A percentile compares a stretch with the other conserved stretches of the same genome.
phyloP scores from a whole-genome alignment of 176 grass and related monocot genomes.

The Oryza longistaminata region DNA sequence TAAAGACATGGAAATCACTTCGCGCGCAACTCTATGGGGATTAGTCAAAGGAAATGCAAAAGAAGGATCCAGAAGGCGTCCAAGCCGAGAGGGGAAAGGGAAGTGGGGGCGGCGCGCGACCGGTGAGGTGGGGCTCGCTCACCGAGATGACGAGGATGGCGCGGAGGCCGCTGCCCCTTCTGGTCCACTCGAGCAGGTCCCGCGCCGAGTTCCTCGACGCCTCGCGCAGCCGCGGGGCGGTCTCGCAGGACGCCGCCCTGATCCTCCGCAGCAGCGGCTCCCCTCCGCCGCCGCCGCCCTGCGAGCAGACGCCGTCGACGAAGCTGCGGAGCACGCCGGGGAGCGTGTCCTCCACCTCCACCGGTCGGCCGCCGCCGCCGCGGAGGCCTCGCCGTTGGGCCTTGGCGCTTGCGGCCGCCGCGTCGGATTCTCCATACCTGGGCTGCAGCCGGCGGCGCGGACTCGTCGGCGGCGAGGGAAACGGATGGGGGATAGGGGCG shows the following conservation, averaged over 20 bases:
- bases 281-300: conserved; percentile 12
- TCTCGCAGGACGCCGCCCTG: conserved; percentile 44
- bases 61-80: not conserved
- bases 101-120: not conserved
- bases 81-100: not conserved
- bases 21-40: not conserved
- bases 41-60: not conserved
- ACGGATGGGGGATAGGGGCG: not conserved
- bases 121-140: not conserved
- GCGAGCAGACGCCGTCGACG: conserved; percentile 47
- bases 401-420: not conserved
- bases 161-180: conserved; percentile 66
- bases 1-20: not conserved
- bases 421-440: conserved; percentile 23
- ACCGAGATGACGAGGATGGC: conserved; percentile 93
- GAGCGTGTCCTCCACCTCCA: conserved; percentile 53
- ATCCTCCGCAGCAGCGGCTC: conserved; percentile 61
- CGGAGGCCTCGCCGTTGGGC: conserved; percentile 31
- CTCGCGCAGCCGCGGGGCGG: conserved; percentile 52
- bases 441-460: not conserved
- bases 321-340: conserved; percentile 60
- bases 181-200: conserved; percentile 76
- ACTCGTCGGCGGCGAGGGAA: not conserved
- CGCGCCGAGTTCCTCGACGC: conserved; percentile 68
- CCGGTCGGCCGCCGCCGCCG: conserved; percentile 4